Evolutionary conservation across 495 filamentous ascomycete genomes (phyloP).

Genomic region (Daldinia childiae): DNA sequence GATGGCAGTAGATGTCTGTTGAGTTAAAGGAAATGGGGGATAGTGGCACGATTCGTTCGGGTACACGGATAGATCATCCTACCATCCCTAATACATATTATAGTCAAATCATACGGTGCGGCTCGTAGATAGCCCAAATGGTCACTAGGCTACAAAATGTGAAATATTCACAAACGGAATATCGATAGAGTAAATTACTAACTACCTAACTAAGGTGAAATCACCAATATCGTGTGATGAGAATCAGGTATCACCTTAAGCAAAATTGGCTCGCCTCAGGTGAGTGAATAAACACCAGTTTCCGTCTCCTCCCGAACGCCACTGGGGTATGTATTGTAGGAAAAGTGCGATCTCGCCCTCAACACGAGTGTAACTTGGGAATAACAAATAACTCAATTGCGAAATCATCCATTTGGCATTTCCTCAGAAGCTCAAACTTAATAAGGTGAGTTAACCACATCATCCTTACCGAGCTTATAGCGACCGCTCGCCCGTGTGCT

Average conservation of each 20-base stretch:
- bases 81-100: neutral
- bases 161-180: neutral
- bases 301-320: conserved; percentile 29
- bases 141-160: neutral
- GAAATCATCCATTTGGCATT: neutral
- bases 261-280: conserved; percentile 17
- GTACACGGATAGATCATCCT: neutral
- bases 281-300: conserved; percentile 18
- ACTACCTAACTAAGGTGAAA: conserved; percentile 13
- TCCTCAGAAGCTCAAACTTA: conserved; percentile 44
- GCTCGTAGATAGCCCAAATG: neutral
- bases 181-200: conserved; percentile 26
- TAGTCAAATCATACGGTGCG: neutral
- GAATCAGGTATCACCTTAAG: conserved; percentile 38
- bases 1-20: neutral
- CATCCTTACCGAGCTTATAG: conserved; percentile 72
- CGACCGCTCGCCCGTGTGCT: conserved; percentile 61
- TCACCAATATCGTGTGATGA: conserved; percentile 6
- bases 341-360: conserved; percentile 19
- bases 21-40: neutral
- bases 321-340: conserved; percentile 33
- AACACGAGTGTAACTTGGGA: conserved; percentile 6
- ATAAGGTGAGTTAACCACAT: conserved; percentile 88
- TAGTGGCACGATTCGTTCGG: neutral
- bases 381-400: conserved; percentile 12